Conservation (phyloP, 1,284 basidiomycete genomes). For the Cystobasidiaceae sp. region DNA sequence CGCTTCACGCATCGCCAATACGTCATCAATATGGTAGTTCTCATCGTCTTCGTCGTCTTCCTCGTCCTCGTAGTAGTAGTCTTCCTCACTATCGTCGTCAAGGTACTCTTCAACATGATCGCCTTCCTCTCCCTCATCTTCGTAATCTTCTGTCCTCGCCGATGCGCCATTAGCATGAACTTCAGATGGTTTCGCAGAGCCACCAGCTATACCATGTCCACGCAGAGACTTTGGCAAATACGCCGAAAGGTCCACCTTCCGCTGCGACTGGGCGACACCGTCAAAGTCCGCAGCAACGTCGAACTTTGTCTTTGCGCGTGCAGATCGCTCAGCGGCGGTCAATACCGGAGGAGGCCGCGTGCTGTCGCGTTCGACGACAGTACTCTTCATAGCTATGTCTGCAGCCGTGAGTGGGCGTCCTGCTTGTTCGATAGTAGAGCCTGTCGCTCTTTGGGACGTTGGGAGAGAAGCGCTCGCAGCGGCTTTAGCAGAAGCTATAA, state of each 20-base stretch:
- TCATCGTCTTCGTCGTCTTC: slow-evolving; percentile 13
- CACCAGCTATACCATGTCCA: not conserved
- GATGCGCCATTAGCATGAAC: too few relatives aligned
- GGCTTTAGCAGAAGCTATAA: too few relatives aligned
- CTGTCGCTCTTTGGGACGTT: too few relatives aligned
- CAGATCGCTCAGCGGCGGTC: slow-evolving; percentile 19
- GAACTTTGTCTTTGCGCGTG: not conserved
- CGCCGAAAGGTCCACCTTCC: slow-evolving; percentile 22
- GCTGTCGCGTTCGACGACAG: slow-evolving; percentile 11
- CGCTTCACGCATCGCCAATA: slow-evolving; percentile 38
- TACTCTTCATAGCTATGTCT: slow-evolving; percentile 8
- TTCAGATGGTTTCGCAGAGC: too few relatives aligned
- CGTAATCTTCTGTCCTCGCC: slow-evolving; percentile 28
- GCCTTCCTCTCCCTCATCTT: too few relatives aligned
- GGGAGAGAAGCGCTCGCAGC: too few relatives aligned
- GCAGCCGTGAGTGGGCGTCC: not conserved
- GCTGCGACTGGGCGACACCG: slow-evolving; percentile 8
- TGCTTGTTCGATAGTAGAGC: not conserved
- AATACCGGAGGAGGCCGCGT: slow-evolving; percentile 24
- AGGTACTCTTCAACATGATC: too few relatives aligned
- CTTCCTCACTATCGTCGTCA: not conserved
- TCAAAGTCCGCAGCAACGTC: slow-evolving; percentile 16
- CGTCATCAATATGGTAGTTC: slow-evolving; percentile 39
- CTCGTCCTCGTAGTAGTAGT: slow-evolving; percentile 12
- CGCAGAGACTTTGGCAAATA: slow-evolving; percentile 16